Percentiles rank a stretch among this genome's conserved stretches.
These are phyloP conservation scores for Cardamine chenopodiifolia DNA, from an alignment of 345 rosid species.

Conservation along the genomic window DNA sequence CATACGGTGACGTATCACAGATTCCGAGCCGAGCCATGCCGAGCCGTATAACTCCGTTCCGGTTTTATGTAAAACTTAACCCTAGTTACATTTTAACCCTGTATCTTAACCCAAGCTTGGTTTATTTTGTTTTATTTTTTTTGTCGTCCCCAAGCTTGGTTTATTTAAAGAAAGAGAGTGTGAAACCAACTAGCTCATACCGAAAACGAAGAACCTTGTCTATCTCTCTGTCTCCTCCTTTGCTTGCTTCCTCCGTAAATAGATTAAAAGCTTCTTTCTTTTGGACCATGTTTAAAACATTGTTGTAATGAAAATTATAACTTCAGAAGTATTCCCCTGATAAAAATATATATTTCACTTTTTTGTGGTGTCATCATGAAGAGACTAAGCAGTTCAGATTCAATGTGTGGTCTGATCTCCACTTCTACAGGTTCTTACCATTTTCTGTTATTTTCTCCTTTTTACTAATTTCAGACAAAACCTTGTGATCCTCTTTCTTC, in stretches of 20 bases:
- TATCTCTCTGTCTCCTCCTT: neutral
- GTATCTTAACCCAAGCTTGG: conserved; percentile 51
- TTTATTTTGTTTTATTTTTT: conserved; percentile 49
- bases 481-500: conserved; percentile 18
- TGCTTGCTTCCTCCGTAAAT: neutral
- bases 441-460: neutral
- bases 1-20: conserved; percentile 18
- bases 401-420: conserved; percentile 80
- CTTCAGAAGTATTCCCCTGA: neutral
- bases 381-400: conserved; percentile 86
- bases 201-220: conserved; percentile 32
- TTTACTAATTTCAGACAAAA: conserved; percentile 35
- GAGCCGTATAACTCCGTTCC: neutral
- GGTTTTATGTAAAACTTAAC: conserved; percentile 49
- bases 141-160: conserved; percentile 50
- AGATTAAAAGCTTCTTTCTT: conserved; percentile 13
- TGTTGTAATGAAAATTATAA: conserved; percentile 14
- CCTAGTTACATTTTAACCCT: conserved; percentile 68
- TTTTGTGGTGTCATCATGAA: conserved; percentile 58
- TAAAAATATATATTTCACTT: neutral
- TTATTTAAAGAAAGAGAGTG: conserved; percentile 64
- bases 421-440: conserved; percentile 60
- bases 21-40: conserved; percentile 29
- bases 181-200: conserved; percentile 51
- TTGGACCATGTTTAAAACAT: conserved; percentile 25